phyloP scores from a whole-genome alignment of 129 eudicot species.

The Escallonia herrerae region DNA sequence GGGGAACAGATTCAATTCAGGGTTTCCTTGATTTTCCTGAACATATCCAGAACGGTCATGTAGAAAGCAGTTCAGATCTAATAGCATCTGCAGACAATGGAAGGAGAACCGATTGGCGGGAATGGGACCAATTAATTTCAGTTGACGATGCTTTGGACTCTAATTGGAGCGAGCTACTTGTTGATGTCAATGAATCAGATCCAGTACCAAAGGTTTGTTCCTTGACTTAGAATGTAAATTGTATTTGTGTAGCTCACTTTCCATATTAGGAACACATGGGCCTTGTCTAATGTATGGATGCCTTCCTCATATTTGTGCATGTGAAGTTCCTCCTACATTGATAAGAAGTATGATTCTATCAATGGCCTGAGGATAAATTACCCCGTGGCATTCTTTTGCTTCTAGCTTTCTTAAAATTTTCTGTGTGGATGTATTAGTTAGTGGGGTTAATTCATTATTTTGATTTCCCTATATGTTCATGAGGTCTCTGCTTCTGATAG shows the following conservation, averaged over 20 bases:
- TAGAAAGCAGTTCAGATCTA: constrained; percentile 25
- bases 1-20: constrained; percentile 50
- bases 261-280: background rate
- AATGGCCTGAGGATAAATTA: too few relatives aligned
- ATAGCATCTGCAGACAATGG: constrained; percentile 28
- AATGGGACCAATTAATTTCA: constrained; percentile 56
- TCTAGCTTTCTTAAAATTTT: too few relatives aligned
- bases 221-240: background rate
- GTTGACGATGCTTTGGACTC: constrained; percentile 51
- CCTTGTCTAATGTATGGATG: background rate
- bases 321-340: background rate
- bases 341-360: background rate
- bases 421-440: too few relatives aligned
- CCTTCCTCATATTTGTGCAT: background rate
- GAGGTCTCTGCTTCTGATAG: too few relatives aligned
- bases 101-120: constrained; percentile 47
- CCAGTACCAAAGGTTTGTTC: constrained; percentile 55
- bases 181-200: constrained; percentile 59
- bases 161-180: constrained; percentile 59
- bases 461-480: too few relatives aligned
- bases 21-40: constrained; percentile 43
- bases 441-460: too few relatives aligned
- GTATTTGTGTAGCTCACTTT: constrained; percentile 3
- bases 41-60: constrained; percentile 28
- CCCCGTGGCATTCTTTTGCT: too few relatives aligned